phyloP scores from a whole-genome alignment of 2,329 filamentous ascomycete species.

The Verticillium isaacii region DNA sequence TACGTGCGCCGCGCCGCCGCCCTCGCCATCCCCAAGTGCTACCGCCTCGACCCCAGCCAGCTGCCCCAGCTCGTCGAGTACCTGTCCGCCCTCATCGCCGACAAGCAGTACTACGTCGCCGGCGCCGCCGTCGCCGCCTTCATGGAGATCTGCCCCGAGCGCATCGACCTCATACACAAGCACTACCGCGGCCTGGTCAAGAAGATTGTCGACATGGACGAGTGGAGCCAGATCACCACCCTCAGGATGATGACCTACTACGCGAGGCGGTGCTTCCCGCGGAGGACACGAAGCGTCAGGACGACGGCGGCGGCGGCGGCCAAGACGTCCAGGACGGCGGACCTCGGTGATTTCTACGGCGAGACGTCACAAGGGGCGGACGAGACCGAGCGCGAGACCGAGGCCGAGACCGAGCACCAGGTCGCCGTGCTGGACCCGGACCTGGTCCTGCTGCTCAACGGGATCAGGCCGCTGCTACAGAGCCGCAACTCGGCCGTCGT shows the following conservation, averaged over 20 bases:
- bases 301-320: conserved; percentile 10
- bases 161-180: conserved; percentile 83
- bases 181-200: conserved; percentile 81
- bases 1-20: conserved; percentile 90
- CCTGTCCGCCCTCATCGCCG: conserved; percentile 70
- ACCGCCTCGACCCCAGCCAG: conserved; percentile 81
- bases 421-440: conserved; percentile 72
- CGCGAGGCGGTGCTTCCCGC: conserved; percentile 81
- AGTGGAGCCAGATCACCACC: conserved; percentile 90
- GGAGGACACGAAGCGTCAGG: conserved; percentile 54
- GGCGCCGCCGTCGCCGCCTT: conserved; percentile 89
- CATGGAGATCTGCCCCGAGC: conserved; percentile 81
- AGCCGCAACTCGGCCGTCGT: conserved; percentile 93
- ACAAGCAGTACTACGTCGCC: conserved; percentile 95
- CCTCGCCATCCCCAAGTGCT: conserved; percentile 92
- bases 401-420: conserved; percentile 39
- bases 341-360: conserved; percentile 76
- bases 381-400: conserved; percentile 16
- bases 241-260: conserved; percentile 80
- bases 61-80: conserved; percentile 82
- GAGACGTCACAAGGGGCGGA: conserved; percentile 39
- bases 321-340: conserved; percentile 16
- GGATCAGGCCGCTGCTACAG: conserved; percentile 78
- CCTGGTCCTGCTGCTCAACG: conserved; percentile 72
- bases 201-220: conserved; percentile 97